These are phyloP conservation scores for Grigorovia jiainica DNA, from an alignment of 805 yeast genomes.

Conservation along the genomic window DNA sequence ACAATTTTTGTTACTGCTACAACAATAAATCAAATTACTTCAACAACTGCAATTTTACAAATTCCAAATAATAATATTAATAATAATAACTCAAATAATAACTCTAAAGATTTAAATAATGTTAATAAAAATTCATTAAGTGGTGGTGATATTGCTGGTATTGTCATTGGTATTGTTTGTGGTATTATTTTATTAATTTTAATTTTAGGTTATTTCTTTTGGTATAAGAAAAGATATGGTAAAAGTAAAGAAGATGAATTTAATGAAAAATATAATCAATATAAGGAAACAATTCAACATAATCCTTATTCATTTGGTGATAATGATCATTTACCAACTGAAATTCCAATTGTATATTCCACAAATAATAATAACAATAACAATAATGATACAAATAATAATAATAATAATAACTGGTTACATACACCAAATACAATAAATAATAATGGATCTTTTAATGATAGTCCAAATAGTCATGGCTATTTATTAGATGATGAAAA, in stretches of 20 bases:
- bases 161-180: slow-evolving; percentile 44
- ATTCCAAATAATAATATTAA: not conserved
- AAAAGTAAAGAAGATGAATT: slow-evolving; percentile 30
- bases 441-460: slow-evolving; percentile 1
- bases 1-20: slow-evolving; percentile 23
- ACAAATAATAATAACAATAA: no score
- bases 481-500: not conserved
- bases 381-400: no score
- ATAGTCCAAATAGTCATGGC: not conserved
- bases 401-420: slow-evolving; percentile 1
- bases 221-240: slow-evolving; percentile 33
- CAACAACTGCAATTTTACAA: slow-evolving; percentile 5
- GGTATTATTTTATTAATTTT: slow-evolving; percentile 34
- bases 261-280: not conserved
- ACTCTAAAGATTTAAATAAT: not conserved
- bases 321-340: slow-evolving; percentile 21
- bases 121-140: slow-evolving; percentile 11
- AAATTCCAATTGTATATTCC: slow-evolving; percentile 10
- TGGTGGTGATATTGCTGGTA: slow-evolving; percentile 52
- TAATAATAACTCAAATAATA: no score
- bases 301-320: slow-evolving; percentile 30
- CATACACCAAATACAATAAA: slow-evolving; percentile 1
- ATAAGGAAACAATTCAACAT: slow-evolving; percentile 33
- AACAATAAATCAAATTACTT: slow-evolving; percentile 15
- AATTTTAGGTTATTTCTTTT: slow-evolving; percentile 33